Base-by-base conservation (phyloP, 192 early-diverging fungal species). In the Umbelopsis isabellina region DNA sequence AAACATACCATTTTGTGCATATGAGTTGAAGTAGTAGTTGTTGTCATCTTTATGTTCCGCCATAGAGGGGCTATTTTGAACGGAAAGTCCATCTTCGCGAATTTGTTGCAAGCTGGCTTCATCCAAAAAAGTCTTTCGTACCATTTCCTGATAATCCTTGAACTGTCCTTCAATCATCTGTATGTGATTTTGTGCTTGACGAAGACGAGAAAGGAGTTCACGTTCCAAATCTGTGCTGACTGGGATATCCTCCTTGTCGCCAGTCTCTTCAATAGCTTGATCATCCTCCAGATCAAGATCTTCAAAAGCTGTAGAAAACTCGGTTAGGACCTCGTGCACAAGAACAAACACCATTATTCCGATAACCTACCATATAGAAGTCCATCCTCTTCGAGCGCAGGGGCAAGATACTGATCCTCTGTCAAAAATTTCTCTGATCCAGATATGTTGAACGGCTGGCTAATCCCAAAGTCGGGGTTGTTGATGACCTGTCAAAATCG, bases 11-110 rank as follows among this genome's bases (percentile, higher is more conserved):
- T 92, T 95, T 83, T 94, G 91, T n/a, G 97, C 93, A 80, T 97
- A 98, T 52, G 95, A 96, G 85, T 97, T 94, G 86, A 97, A 99
- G 87, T 99, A 99, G 81, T 97, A 97, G 81, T 94, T 78, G 58
- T 65, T 67, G 22, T 70, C 68, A 61, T 78, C 72, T 15, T 51
- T 30, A 27, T 48, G 44, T 2, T 61, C 65, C 35, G 64, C 35
- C 20, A 45, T 45, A 23, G 65, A 47, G 3, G 33, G 25, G 2
- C 48, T 58, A 35, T 30, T 61, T 55, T 27, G 52, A 27, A 61
- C 33, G 0, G 55, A 11, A 35, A 61, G 3, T 25, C n/a, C 30
- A 35, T 61, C 55, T 6, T 61, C 55, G 12, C 27, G 27, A 35
- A 61, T 61, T 35, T 61, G 55, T 25, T 35, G 27, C 27, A 30